These are phyloP conservation scores for Hypomyces perniciosus DNA, from an alignment of 2,329 filamentous ascomycete species.

Conservation along the genomic window DNA sequence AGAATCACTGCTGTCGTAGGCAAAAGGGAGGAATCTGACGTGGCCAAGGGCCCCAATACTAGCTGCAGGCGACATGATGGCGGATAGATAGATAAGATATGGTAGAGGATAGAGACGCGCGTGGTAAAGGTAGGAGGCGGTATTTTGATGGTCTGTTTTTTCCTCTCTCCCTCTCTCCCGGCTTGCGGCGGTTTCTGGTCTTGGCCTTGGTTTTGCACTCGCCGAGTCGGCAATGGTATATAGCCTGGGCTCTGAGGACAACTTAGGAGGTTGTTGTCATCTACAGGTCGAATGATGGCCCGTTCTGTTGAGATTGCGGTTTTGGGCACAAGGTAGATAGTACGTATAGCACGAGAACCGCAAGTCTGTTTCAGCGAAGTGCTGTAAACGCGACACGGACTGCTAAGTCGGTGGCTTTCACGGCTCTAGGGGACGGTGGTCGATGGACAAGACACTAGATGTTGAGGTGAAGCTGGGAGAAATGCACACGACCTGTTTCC, in stretches of 20 bases:
- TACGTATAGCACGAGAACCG: neutral
- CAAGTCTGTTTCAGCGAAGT: neutral
- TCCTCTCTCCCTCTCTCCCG: neutral
- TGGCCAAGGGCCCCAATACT: slow-evolving; percentile 33
- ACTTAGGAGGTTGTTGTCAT: neutral
- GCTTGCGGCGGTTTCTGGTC: neutral
- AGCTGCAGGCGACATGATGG: slow-evolving; percentile 30
- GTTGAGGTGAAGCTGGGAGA: slow-evolving; percentile 12
- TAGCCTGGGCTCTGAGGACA: neutral
- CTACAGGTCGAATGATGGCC: neutral
- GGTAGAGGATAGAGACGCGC: neutral
- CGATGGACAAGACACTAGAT: slow-evolving; percentile 1
- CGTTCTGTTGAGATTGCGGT: slow-evolving; percentile 5
- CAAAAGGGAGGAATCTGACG: slow-evolving; percentile 63
- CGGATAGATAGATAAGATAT: neutral
- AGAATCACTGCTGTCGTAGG: slow-evolving; percentile 71
- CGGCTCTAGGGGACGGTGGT: slow-evolving; percentile 6
- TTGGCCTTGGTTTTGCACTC: neutral
- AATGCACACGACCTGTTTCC: slow-evolving; percentile 37
- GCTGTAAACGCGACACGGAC: slow-evolving; percentile 6
- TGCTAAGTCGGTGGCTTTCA: neutral
- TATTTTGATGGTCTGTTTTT: neutral
- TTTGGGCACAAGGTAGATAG: slow-evolving; percentile 1
- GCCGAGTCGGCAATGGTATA: neutral
- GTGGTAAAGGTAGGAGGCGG: neutral